Percentiles rank a stretch among this genome's conserved stretches.
Evolutionary conservation across 139 green algal species (phyloP).

Genomic region (Chlamydomonas sphaeroides): DNA sequence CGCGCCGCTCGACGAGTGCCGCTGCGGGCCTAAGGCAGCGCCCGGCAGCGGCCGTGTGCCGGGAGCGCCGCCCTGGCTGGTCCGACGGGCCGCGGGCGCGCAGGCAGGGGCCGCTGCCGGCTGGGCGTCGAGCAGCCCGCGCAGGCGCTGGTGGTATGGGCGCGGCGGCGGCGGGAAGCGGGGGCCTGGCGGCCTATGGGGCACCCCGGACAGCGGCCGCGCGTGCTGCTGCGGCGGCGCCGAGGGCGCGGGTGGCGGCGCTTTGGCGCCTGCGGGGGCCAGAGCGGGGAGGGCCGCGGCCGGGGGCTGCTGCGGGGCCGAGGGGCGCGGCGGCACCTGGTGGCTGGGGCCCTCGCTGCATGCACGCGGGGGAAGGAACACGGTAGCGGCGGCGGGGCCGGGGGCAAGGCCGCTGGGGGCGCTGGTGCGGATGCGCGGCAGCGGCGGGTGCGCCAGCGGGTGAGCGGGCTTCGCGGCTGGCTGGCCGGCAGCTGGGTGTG

Average conservation of each 20-base stretch:
- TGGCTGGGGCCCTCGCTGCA: not conserved
- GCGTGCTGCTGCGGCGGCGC: not conserved
- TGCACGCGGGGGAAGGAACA: not conserved
- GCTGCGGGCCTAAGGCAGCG: too few relatives aligned
- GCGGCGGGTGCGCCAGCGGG: not conserved
- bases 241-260: too few relatives aligned
- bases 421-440: not conserved
- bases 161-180: not conserved
- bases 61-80: not conserved
- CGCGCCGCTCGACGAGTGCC: not conserved
- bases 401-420: not conserved
- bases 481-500: too few relatives aligned
- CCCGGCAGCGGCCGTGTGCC: too few relatives aligned
- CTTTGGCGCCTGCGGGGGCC: not conserved
- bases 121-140: conserved; percentile 8
- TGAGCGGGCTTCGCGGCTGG: too few relatives aligned
- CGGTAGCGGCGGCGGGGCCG: too few relatives aligned
- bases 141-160: conserved; percentile 22
- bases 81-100: not conserved
- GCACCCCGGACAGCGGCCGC: not conserved
- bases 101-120: not conserved
- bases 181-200: not conserved
- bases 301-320: not conserved
- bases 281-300: not conserved
- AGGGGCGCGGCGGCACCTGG: not conserved